phyloP scores from a whole-genome alignment of 2,329 filamentous ascomycete genomes.

The Talaromyces islandicus region DNA sequence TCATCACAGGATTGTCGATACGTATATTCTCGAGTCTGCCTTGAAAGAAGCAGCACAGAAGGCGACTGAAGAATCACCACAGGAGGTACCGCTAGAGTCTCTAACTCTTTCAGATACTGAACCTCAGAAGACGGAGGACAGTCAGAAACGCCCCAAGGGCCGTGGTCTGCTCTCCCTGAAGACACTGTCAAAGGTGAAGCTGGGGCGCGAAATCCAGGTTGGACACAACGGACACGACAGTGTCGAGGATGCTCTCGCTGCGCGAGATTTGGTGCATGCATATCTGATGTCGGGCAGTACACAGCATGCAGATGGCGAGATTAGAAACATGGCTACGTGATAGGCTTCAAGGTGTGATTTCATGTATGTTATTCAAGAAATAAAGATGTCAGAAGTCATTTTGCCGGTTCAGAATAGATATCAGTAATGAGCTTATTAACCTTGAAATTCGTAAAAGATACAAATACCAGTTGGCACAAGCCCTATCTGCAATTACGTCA shows the following conservation, averaged over 20 bases:
- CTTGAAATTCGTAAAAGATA: too few relatives aligned
- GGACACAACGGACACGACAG: conserved; percentile 34
- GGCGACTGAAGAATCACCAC: background rate
- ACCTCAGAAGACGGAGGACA: background rate
- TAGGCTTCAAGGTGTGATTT: too few relatives aligned
- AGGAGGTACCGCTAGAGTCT: background rate
- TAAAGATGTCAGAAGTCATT: too few relatives aligned
- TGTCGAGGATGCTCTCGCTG: conserved; percentile 42
- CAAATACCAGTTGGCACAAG: too few relatives aligned
- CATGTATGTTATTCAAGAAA: too few relatives aligned
- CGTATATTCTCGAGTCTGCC: conserved; percentile 23
- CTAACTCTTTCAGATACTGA: background rate
- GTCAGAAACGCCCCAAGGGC: background rate
- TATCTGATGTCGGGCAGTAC: conserved; percentile 13
- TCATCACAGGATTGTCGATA: conserved; percentile 43
- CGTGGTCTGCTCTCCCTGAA: conserved; percentile 13
- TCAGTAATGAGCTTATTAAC: too few relatives aligned
- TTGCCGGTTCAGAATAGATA: too few relatives aligned
- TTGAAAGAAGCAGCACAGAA: background rate
- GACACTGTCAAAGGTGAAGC: conserved; percentile 12
- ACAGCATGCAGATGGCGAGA: background rate
- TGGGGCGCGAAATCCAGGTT: conserved; percentile 20
- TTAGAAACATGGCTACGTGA: too few relatives aligned
- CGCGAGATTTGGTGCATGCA: conserved; percentile 39
- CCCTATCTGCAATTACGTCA: too few relatives aligned